phyloP scores from a whole-genome alignment of 768 basidiomycete genomes.

The Macrocybe gigantea region DNA sequence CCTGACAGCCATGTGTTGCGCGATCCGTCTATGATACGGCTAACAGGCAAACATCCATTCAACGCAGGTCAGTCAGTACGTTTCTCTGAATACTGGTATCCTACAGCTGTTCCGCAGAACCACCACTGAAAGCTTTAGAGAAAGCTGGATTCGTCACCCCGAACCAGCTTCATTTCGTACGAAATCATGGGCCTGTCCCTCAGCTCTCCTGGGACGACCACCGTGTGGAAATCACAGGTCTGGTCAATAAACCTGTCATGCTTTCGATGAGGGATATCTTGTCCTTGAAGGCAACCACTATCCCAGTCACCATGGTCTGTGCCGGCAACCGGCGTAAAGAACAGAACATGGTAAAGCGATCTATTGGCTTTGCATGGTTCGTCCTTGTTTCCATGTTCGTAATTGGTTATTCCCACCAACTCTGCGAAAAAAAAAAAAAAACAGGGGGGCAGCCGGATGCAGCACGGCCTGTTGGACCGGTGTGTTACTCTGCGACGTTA shows the following conservation, averaged over 20 bases:
- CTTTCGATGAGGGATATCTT: conserved; percentile 42
- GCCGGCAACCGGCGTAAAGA: conserved; percentile 64
- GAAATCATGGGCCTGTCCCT: conserved; percentile 59
- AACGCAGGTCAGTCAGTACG: neutral
- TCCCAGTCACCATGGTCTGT: conserved; percentile 58
- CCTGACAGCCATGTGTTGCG: neutral
- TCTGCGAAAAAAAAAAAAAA: no score
- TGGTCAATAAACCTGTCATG: conserved; percentile 27
- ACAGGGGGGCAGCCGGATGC: conserved; percentile 36
- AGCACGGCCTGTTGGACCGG: conserved; percentile 58
- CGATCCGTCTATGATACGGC: neutral
- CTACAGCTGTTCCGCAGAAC: conserved; percentile 59
- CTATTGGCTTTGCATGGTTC: conserved; percentile 48
- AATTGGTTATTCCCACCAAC: no score
- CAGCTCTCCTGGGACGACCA: conserved; percentile 34
- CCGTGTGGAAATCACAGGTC: conserved; percentile 40
- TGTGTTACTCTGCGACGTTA: conserved; percentile 48
- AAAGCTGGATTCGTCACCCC: conserved; percentile 51
- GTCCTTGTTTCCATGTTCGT: no score
- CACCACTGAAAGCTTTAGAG: conserved; percentile 38
- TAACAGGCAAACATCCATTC: neutral
- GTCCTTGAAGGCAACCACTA: conserved; percentile 43
- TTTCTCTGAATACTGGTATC: neutral
- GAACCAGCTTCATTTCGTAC: conserved; percentile 48
- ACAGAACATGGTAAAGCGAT: conserved; percentile 55